phyloP scores from a whole-genome alignment of 805 yeast genomes.

The Saturnispora ahearnii region DNA sequence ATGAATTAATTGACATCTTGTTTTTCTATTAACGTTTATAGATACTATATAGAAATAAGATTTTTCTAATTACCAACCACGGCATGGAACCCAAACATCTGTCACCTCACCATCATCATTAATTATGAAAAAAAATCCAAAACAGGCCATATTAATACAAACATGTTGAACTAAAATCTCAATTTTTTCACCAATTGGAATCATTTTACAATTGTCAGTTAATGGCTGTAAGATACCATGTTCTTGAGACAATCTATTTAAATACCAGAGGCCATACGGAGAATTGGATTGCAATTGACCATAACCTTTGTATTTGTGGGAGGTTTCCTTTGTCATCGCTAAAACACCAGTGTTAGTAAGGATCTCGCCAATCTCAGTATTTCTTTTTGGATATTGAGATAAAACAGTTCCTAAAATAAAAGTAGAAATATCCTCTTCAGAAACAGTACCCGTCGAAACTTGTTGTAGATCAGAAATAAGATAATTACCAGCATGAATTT shows the following conservation, averaged over 20 bases:
- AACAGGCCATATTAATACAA: slow-evolving; percentile 62
- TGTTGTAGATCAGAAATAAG: slow-evolving; percentile 70
- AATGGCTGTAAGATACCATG: slow-evolving; percentile 63
- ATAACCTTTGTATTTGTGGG: slow-evolving; percentile 46
- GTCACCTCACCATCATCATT: slow-evolving; percentile 34
- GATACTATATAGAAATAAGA: background rate
- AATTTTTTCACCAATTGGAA: slow-evolving; percentile 48
- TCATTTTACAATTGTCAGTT: slow-evolving; percentile 28
- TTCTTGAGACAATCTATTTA: slow-evolving; percentile 67
- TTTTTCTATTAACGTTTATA: background rate
- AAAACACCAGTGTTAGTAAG: slow-evolving; percentile 67
- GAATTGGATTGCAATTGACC: slow-evolving; percentile 36
- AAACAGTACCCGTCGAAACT: slow-evolving; percentile 55
- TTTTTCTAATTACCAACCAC: slow-evolving; percentile 22
- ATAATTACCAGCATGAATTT: slow-evolving; percentile 78
- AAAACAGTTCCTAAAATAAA: slow-evolving; percentile 50
- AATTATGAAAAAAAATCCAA: slow-evolving; percentile 46
- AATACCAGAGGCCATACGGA: slow-evolving; percentile 44
- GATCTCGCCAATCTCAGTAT: slow-evolving; percentile 45
- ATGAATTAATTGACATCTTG: too few relatives aligned
- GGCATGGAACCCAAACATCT: slow-evolving; percentile 19
- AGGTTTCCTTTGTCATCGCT: slow-evolving; percentile 56
- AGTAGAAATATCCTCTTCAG: slow-evolving; percentile 37
- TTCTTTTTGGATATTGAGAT: slow-evolving; percentile 48
- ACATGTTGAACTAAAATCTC: slow-evolving; percentile 59